Conservation (phyloP, 2,329 filamentous ascomycete species). For the Plectosphaerella cucumerina region DNA sequence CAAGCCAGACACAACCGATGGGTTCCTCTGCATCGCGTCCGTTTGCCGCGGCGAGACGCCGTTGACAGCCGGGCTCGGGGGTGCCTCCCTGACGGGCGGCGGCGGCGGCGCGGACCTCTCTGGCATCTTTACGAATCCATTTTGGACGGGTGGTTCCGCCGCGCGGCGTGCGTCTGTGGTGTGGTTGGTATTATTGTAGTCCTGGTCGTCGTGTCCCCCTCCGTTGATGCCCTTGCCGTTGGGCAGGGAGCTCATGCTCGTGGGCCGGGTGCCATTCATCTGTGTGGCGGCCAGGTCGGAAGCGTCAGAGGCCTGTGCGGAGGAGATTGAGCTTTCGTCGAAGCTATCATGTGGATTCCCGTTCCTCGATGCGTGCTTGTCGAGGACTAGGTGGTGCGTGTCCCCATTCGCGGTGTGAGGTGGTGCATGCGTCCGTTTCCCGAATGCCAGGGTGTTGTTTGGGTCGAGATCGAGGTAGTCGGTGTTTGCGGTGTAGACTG, state of each 20-base stretch:
- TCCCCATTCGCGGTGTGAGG: conserved; percentile 27
- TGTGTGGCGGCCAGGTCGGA: conserved; percentile 40
- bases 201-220: conserved; percentile 24
- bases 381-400: conserved; percentile 20
- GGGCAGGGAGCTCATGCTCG: conserved; percentile 56
- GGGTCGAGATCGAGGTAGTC: conserved; percentile 41
- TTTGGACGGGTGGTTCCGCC: conserved; percentile 6
- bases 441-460: conserved; percentile 30
- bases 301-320: conserved; percentile 47
- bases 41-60: conserved; percentile 21
- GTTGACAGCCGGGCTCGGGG: conserved; percentile 13
- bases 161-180: conserved; percentile 18
- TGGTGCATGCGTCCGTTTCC: conserved; percentile 16
- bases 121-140: conserved; percentile 18
- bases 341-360: conserved; percentile 47
- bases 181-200: too few species aligned
- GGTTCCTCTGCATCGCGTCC: conserved; percentile 23
- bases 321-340: conserved; percentile 50
- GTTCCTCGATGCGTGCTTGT: conserved; percentile 38
- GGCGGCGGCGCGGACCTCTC: conserved; percentile 18
- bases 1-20: conserved; percentile 26
- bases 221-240: conserved; percentile 43
- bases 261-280: conserved; percentile 33
- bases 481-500: conserved; percentile 34
- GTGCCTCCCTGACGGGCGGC: conserved; percentile 9